These are phyloP conservation scores for Aspergillus neotritici DNA, from an alignment of 2,329 filamentous ascomycete species.

Conservation along the genomic window DNA sequence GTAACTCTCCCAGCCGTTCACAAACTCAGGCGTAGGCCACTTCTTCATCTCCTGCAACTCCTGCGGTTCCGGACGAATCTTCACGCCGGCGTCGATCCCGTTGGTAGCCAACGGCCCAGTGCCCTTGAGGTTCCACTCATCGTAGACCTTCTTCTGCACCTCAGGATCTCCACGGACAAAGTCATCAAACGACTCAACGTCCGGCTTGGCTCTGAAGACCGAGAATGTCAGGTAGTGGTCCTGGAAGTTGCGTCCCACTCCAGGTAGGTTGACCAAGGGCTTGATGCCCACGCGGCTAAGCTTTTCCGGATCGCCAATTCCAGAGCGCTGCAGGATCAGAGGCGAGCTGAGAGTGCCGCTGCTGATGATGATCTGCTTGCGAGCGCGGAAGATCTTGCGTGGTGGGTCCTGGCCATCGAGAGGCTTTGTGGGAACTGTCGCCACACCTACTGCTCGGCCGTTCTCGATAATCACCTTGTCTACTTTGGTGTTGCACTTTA, in stretches of 20 bases:
- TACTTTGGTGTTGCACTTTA: slow-evolving; percentile 70
- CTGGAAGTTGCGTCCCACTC: slow-evolving; percentile 71
- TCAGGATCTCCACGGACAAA: slow-evolving; percentile 69
- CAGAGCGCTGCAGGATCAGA: slow-evolving; percentile 68
- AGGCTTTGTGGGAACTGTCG: slow-evolving; percentile 65
- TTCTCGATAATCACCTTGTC: slow-evolving; percentile 71
- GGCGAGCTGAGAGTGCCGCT: slow-evolving; percentile 69
- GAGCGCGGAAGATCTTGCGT: slow-evolving; percentile 58
- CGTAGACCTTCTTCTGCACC: slow-evolving; percentile 65
- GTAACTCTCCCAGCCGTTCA: slow-evolving; percentile 68
- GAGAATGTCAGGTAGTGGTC: slow-evolving; percentile 70
- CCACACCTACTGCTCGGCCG: slow-evolving; percentile 65
- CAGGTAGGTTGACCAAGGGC: slow-evolving; percentile 64
- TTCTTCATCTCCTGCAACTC: slow-evolving; percentile 64
- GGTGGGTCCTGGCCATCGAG: slow-evolving; percentile 51
- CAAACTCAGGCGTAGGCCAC: slow-evolving; percentile 69
- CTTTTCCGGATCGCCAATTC: slow-evolving; percentile 67
- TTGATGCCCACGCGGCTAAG: slow-evolving; percentile 63
- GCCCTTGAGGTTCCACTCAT: slow-evolving; percentile 74
- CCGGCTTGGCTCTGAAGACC: slow-evolving; percentile 65
- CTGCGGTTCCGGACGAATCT: slow-evolving; percentile 64
- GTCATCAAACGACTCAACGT: slow-evolving; percentile 73
- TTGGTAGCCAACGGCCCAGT: slow-evolving; percentile 73
- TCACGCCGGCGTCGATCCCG: slow-evolving; percentile 73
- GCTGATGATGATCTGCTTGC: slow-evolving; percentile 68